Conservation (phyloP, 2,329 filamentous ascomycete genomes). For the Tolypocladium ophioglossoides region DNA sequence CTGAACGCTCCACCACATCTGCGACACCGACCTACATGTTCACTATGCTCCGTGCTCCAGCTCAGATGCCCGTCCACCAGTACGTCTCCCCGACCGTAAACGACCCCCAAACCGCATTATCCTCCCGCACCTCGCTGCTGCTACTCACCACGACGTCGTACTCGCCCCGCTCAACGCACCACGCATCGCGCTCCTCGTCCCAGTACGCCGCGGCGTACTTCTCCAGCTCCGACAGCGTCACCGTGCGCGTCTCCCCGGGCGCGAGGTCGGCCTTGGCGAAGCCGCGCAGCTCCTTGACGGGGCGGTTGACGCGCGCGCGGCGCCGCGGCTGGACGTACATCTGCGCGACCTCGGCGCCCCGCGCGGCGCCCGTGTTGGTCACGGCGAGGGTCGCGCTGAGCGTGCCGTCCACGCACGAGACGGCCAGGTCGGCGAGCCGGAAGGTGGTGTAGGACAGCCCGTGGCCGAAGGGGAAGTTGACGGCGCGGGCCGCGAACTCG, state of each 20-base stretch:
- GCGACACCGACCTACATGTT: too few relatives aligned
- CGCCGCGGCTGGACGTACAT: constrained; percentile 44
- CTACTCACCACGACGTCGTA: constrained; percentile 53
- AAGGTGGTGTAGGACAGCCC: constrained; percentile 72
- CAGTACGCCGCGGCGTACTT: constrained; percentile 62
- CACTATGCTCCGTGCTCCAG: too few relatives aligned
- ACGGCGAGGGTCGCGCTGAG: constrained; percentile 40
- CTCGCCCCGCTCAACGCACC: constrained; percentile 54
- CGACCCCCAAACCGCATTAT: constrained; percentile 34
- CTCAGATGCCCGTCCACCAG: constrained; percentile 41
- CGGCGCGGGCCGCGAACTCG: constrained; percentile 54
- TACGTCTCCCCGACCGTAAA: constrained; percentile 51
- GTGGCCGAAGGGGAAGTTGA: constrained; percentile 70
- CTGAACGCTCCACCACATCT: too few relatives aligned
- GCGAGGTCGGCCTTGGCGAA: constrained; percentile 54
- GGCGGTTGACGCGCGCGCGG: constrained; percentile 41
- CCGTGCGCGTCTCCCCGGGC: constrained; percentile 46
- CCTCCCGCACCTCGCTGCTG: constrained; percentile 39
- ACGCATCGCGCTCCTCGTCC: constrained; percentile 55
- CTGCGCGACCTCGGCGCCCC: constrained; percentile 47
- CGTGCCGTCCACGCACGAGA: constrained; percentile 29
- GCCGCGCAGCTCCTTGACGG: constrained; percentile 54
- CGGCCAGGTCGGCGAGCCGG: constrained; percentile 36
- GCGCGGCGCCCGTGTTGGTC: constrained; percentile 47
- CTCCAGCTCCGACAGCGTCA: constrained; percentile 44